Evolutionary conservation across 2,329 filamentous ascomycete genomes (phyloP), one percentile per base, ranked within the genome.

Genomic region (Leptodontidium sp.): DNA sequence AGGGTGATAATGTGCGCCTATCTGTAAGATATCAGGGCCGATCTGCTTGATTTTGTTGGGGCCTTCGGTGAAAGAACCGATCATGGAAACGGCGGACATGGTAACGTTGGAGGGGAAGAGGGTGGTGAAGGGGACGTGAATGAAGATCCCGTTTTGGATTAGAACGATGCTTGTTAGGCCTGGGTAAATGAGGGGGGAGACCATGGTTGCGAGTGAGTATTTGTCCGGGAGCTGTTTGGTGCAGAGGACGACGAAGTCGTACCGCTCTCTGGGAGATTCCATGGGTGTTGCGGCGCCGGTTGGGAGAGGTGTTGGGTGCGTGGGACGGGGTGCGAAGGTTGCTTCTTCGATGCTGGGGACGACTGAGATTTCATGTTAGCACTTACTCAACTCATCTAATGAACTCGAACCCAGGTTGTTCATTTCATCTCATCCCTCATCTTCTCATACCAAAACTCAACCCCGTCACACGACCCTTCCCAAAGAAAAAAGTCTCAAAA

Each of bases 111-210:
- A 59, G 14, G 73, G 71, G 52, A 73, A 75, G 14, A 68, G 64
- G 1, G 64, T 58, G 24, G 66, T 69, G 58, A 74, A 65, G 5
- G 73, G 73, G 14, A 64, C 24, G 45, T 75, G 71, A 61, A 75
- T 74, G 43, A 71, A 67, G 11, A 75, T 58, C 1, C 73, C 73
- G 52, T 75, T 75, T 55, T 75, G 73, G 14, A 75, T 73, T 8
- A 75, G 68, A 1, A 75, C 69, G 15, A 75, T 68, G 8, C 68
- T 38, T 15, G 71, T 74, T 9, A 71, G 35, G 4, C 61, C 61
- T 2, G 71, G 69, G 1, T 70, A 74, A n/a, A 75, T 65, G 32
- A 70, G 62, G 12, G 74, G 69, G 15, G 65, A 52, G 26, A 74
- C 61, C 38, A 70, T 55, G 15, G 64, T 47, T 6, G 68, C 64